phyloP scores from a whole-genome alignment of 768 basidiomycete species.

The Boletus vinaceobasis region DNA sequence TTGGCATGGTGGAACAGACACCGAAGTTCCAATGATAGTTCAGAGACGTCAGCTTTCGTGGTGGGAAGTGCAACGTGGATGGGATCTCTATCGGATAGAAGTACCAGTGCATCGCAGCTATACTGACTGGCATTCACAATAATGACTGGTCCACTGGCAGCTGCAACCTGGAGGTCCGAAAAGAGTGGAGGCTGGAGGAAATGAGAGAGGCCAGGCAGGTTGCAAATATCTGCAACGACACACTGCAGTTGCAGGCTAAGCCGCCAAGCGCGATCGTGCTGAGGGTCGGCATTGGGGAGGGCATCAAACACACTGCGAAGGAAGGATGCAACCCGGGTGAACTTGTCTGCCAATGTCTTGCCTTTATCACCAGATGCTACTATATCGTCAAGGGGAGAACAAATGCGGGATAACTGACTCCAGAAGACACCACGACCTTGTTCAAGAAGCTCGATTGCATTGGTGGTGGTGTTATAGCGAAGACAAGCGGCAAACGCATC shows the following conservation, averaged over 20 bases:
- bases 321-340: too few relatives aligned
- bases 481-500: not conserved
- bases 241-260: not conserved
- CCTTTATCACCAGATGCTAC: too few relatives aligned
- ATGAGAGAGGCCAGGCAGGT: slow-evolving; percentile 19
- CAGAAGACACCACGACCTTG: too few relatives aligned
- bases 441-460: not conserved
- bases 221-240: slow-evolving; percentile 14
- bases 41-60: not conserved
- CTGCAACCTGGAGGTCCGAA: slow-evolving; percentile 13
- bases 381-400: too few relatives aligned
- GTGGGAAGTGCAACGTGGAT: too few relatives aligned
- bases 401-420: too few relatives aligned
- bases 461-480: too few relatives aligned
- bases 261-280: not conserved
- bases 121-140: slow-evolving; percentile 30
- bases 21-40: not conserved
- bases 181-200: slow-evolving; percentile 18
- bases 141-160: slow-evolving; percentile 29
- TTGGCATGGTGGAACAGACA: too few relatives aligned
- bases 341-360: too few relatives aligned
- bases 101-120: not conserved
- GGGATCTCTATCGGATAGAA: too few relatives aligned
- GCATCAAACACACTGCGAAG: too few relatives aligned
- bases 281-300: not conserved